Evolutionary conservation across 805 yeast species (phyloP).

Genomic region (Ascoidea tarda): DNA sequence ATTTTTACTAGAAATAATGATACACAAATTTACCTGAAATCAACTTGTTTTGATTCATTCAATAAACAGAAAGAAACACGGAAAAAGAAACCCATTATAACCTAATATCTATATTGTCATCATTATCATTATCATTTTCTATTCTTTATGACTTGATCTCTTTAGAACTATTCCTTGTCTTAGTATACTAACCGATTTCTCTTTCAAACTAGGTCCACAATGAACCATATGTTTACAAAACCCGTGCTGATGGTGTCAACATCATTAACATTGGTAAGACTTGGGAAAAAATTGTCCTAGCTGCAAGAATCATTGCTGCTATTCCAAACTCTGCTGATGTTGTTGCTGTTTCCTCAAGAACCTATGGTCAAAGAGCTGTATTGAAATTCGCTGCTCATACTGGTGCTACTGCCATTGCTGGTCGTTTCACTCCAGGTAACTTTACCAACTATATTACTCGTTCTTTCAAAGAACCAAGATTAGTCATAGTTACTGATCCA

Average conservation of each 20-base stretch:
- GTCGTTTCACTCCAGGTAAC: conserved; percentile 99
- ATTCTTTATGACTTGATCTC: background rate
- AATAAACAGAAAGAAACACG: too few species aligned
- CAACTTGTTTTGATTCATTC: too few species aligned
- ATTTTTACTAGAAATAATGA: too few species aligned
- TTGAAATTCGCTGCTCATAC: conserved; percentile 99
- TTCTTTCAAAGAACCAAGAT: conserved; percentile 99
- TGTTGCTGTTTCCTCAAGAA: conserved; percentile 97
- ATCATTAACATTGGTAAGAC: conserved; percentile 97
- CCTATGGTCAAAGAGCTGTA: conserved; percentile 99
- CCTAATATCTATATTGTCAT: too few species aligned
- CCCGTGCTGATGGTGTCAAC: conserved; percentile 99
- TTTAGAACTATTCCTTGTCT: background rate
- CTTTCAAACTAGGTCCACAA: conserved; percentile 59
- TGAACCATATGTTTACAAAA: conserved; percentile 92
- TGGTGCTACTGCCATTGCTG: conserved; percentile 99
- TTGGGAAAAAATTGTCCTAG: conserved; percentile 99
- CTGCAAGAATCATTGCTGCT: conserved; percentile 99
- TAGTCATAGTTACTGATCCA: conserved; percentile 98
- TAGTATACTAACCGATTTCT: background rate
- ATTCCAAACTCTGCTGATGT: conserved; percentile 97
- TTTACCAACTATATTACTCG: conserved; percentile 99
- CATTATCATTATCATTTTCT: background rate
- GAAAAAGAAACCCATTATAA: too few species aligned
- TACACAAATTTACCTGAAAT: too few species aligned